These are phyloP conservation scores for Microdochium bolleyi DNA, from an alignment of 2,329 filamentous ascomycete species.

Conservation along the genomic window DNA sequence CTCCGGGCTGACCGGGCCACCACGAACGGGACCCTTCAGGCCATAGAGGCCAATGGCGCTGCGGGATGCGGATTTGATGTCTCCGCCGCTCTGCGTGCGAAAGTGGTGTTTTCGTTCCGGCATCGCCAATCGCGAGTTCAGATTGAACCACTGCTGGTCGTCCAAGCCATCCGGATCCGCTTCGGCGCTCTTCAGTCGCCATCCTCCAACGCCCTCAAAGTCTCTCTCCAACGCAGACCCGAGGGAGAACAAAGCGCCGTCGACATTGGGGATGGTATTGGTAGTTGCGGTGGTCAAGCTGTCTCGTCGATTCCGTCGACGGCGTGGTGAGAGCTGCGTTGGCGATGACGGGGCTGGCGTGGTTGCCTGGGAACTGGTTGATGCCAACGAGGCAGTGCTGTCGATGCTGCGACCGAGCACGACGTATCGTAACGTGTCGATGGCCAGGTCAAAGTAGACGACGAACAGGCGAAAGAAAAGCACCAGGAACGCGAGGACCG, in stretches of 20 bases:
- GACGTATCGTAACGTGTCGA: constrained; percentile 49
- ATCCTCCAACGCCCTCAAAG: constrained; percentile 53
- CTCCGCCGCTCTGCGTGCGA: constrained; percentile 18
- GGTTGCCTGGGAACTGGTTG: constrained; percentile 1
- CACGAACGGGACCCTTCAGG: constrained; percentile 8
- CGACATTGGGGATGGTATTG: constrained; percentile 32
- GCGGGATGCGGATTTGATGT: constrained; percentile 11
- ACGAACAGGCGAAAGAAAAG: constrained; percentile 52
- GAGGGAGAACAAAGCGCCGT: background rate
- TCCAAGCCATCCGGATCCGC: constrained; percentile 20
- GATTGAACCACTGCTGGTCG: constrained; percentile 26
- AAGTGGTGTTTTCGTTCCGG: constrained; percentile 18
- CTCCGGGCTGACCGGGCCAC: constrained; percentile 19
- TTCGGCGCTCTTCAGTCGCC: constrained; percentile 30
- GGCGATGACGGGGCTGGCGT: constrained; percentile 1
- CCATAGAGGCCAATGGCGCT: constrained; percentile 10
- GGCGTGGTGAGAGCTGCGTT: constrained; percentile 1
- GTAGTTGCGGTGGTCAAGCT: constrained; percentile 1
- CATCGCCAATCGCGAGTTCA: constrained; percentile 21
- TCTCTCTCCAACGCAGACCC: constrained; percentile 39
- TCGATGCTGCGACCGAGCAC: constrained; percentile 32
- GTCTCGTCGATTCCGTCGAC: constrained; percentile 3
- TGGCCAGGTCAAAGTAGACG: constrained; percentile 55
- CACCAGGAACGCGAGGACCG: constrained; percentile 51
- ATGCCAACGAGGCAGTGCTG: constrained; percentile 15